Evolutionary conservation across 116 monocot species (phyloP), one percentile per base, ranked within the genome.

Genomic region (Thalassia testudinum): DNA sequence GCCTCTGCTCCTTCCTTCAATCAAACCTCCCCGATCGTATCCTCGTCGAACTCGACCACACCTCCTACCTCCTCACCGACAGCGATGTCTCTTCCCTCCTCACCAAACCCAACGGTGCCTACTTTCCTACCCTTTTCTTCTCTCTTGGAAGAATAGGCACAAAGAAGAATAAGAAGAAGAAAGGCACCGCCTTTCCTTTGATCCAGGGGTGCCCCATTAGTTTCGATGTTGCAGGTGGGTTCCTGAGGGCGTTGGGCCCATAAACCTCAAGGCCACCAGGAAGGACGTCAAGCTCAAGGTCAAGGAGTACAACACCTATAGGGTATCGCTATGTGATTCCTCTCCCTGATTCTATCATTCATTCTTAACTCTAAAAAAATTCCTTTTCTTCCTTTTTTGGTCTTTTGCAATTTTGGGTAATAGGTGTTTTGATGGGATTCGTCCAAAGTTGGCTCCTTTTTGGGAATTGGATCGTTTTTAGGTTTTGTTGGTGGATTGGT

Each of bases 221-320:
- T 24, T 52, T 59, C 26, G 56, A 37, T 56, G 22, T 16, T 18
- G 14, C 47, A 99, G 97, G 82, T 19, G 43, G 71, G 14, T 89
- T 99, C 53, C 57, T 99, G 75, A 82, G 68, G 63, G 86, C 86
- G 77, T 99, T 27, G 97, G 97, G 21, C 90, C 90, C 16, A 63
- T 89, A 6, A 86, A 86, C 69, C 77, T 90, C 21, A 74, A 75
- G 15, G 86, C 79, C 18, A 75, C 64, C 21, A 70, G 79, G 67
- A 99, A 99, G 49, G 97, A 99, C 64, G 77, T 89, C 24, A 79
- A 74, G 38, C 72, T 85, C 47, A 99, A 99, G 66, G 77, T 99
- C 42, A 99, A 97, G 49, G 97, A 99, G 69, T 99, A 99, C 58
- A 99, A 99, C 60, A 89, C 59, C 47, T 99, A 86, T 57, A 82